phyloP scores from a whole-genome alignment of 2,329 filamentous ascomycete genomes.

The Penicillium sp. region DNA sequence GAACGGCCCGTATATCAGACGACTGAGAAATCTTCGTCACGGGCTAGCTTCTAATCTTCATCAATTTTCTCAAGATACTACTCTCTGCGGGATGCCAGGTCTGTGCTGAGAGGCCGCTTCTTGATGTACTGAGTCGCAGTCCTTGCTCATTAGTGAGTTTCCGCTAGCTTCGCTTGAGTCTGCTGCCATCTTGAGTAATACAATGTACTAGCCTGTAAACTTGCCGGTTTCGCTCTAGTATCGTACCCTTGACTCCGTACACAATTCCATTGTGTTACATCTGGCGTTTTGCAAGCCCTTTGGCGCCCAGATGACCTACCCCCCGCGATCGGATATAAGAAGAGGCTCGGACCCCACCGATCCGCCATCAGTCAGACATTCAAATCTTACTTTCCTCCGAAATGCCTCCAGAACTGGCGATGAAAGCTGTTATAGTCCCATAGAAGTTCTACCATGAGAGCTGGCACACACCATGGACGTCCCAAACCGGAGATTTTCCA shows the following conservation, averaged over 20 bases:
- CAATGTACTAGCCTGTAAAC: not conserved
- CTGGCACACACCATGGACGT: not conserved
- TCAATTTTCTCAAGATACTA: too few species aligned
- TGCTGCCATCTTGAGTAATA: not conserved
- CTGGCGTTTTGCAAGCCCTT: not conserved
- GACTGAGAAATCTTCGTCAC: too few species aligned
- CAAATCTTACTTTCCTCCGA: not conserved
- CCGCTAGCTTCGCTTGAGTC: not conserved
- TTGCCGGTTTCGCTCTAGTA: not conserved
- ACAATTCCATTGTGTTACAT: not conserved
- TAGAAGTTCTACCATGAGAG: not conserved
- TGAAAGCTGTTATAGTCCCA: not conserved
- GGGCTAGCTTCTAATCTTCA: too few species aligned
- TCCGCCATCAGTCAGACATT: not conserved
- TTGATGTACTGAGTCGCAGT: too few species aligned
- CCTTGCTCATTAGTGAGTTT: too few species aligned
- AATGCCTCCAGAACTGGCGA: not conserved
- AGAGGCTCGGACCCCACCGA: not conserved
- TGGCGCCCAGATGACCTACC: not conserved
- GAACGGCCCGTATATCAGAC: too few species aligned
- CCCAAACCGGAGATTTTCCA: not conserved
- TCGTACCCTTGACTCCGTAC: not conserved
- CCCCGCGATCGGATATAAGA: not conserved
- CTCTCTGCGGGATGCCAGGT: too few species aligned
- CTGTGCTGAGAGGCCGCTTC: too few species aligned